These are phyloP conservation scores for Eucalyptus pauciflora DNA, from an alignment of 345 rosid species.

Conservation along the genomic window DNA sequence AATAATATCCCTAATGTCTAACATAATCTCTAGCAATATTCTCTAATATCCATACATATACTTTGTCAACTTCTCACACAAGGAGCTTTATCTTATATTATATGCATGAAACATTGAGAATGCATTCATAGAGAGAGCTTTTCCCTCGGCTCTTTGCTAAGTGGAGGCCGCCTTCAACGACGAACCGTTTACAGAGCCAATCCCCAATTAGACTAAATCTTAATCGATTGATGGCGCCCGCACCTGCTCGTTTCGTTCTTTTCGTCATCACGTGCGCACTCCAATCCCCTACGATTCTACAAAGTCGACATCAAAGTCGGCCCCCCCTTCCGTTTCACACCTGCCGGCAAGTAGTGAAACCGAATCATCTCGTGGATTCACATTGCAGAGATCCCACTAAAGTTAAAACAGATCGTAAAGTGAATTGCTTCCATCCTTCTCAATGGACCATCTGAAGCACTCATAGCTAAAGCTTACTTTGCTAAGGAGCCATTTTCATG, in stretches of 20 bases:
- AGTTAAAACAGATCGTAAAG: not conserved
- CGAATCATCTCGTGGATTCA: conserved; percentile 16
- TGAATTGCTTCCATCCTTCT: not conserved
- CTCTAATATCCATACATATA: not conserved
- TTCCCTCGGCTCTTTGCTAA: not conserved
- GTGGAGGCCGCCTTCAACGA: not conserved
- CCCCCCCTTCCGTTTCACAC: conserved; percentile 11
- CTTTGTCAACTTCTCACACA: not conserved
- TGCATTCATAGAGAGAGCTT: not conserved
- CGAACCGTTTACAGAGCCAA: not conserved
- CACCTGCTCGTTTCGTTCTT: not conserved
- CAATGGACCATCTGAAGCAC: too few species aligned
- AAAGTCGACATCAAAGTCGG: not conserved
- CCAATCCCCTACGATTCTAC: not conserved
- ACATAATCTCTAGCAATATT: not conserved
- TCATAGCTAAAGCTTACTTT: too few species aligned
- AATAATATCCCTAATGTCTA: not conserved
- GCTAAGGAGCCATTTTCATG: not conserved
- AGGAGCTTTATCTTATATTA: not conserved
- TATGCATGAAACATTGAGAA: not conserved
- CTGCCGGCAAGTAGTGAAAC: conserved; percentile 63
- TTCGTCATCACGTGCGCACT: not conserved
- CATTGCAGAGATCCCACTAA: not conserved
- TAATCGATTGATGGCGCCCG: not conserved
- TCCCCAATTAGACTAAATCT: not conserved